Percentiles rank a stretch among this genome's conserved stretches.
Evolutionary conservation across 108 stramenopile genomes (phyloP).

Genomic region (Aureococcus anophagefferens): DNA sequence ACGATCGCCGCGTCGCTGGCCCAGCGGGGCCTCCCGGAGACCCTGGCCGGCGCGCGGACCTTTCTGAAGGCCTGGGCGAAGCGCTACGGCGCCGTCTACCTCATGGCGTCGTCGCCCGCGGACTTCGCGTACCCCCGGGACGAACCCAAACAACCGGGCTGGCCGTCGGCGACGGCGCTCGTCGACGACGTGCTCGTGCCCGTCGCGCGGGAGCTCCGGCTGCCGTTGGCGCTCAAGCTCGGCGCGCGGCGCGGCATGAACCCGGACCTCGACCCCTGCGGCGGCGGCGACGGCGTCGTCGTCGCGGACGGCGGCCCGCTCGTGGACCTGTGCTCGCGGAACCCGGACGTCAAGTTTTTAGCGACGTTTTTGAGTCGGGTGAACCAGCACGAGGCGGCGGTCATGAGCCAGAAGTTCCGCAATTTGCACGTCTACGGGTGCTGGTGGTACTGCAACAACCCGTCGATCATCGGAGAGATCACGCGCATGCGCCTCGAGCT

Average conservation of each 20-base stretch:
- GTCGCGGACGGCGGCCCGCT: slow-evolving; percentile 58
- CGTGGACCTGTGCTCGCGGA: slow-evolving; percentile 47
- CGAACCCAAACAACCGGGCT: not conserved
- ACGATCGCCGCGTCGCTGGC: slow-evolving; percentile 48
- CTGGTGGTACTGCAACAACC: slow-evolving; percentile 77
- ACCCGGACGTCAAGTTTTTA: slow-evolving; percentile 69
- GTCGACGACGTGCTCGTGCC: slow-evolving; percentile 62
- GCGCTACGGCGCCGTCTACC: slow-evolving; percentile 74
- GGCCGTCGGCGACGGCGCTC: slow-evolving; percentile 41
- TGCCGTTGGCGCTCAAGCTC: slow-evolving; percentile 75
- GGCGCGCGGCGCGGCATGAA: slow-evolving; percentile 70
- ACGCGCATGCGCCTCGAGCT: slow-evolving; percentile 76
- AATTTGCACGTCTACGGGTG: slow-evolving; percentile 84
- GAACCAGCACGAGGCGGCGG: slow-evolving; percentile 78
- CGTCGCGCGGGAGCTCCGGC: slow-evolving; percentile 63
- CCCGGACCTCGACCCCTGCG: slow-evolving; percentile 36
- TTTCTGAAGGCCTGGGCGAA: slow-evolving; percentile 70
- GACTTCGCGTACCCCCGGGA: slow-evolving; percentile 43
- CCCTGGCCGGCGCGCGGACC: slow-evolving; percentile 58
- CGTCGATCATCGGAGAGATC: slow-evolving; percentile 65
- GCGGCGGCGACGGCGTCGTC: slow-evolving; percentile 67
- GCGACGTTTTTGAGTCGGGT: slow-evolving; percentile 70
- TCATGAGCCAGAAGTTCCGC: slow-evolving; percentile 71
- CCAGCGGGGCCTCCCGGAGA: slow-evolving; percentile 53
- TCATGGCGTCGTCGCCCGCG: slow-evolving; percentile 84